Evolutionary conservation across 1,139 yeast species (phyloP), one percentile per base, ranked within the genome.

Genomic region (Saccharomyces hybrid): DNA sequence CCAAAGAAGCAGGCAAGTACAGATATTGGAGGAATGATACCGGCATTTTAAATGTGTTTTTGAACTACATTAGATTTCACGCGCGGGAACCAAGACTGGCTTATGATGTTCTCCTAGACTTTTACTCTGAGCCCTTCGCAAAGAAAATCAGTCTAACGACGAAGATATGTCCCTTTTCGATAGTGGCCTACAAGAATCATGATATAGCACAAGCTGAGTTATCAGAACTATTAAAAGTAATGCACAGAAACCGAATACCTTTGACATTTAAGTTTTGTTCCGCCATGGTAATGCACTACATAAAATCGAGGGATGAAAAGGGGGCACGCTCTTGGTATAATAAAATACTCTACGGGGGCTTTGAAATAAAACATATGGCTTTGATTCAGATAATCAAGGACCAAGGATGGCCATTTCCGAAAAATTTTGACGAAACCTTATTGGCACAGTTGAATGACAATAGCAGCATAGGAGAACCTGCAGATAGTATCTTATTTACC

Each of bases 321-420:
- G 62, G 59, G 16, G 71, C 71, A 2, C 53, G 59, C n/a, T n/a
- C 54, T 6, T 68, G 71, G 71, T 68, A 66, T 49, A 31, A 57
- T 29, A 65, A 59, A 48, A 60, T 67, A 8, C 21, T 60, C 5
- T 44, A 53, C 12, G 63, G 62, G 7, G 60, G 62, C 2, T 67
- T 62, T 44, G 55, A 59, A 19, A 49, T 68, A 3, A 59, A 54
- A 14, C 67, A 67, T 52, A 46, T 47, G 21, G 32, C 53, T 2
- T 44, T 68, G 21, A 56, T 66, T n/a, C 49, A 58, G 38, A 53
- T 56, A 5, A 58, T 64, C 2, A 46, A 53, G n/a, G 53, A 54
- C 41, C 53, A 62, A 29, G 58, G 55, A 11, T 67, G 71, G 71
- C 59, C 59, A 26, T 54, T 63, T 6, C 69, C 70, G 4, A 38